A percentile compares a stretch with the other conserved stretches of the same genome.
These are phyloP conservation scores for Lactarius trivialis DNA, from an alignment of 768 basidiomycete genomes.

Conservation along the genomic window DNA sequence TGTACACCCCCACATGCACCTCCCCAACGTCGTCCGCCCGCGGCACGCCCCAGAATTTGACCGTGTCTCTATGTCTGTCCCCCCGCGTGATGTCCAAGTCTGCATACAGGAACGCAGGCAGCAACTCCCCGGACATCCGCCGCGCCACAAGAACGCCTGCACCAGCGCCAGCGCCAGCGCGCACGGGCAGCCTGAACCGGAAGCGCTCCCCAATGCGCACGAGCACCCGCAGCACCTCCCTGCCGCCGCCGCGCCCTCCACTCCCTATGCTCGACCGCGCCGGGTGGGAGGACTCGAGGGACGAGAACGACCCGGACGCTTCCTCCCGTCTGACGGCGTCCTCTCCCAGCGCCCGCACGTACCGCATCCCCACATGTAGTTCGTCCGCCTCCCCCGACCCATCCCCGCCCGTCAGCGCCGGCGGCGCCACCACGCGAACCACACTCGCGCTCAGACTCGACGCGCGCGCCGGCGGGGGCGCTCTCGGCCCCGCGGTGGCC, in stretches of 20 bases:
- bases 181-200: slow-evolving; percentile 22
- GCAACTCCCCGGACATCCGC: slow-evolving; percentile 12
- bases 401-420: slow-evolving; percentile 1
- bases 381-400: slow-evolving; percentile 48
- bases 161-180: background rate
- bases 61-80: slow-evolving; percentile 19
- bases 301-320: slow-evolving; percentile 48
- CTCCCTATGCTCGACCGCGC: slow-evolving; percentile 27
- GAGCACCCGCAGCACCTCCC: slow-evolving; percentile 20
- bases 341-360: slow-evolving; percentile 61
- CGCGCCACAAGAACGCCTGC: slow-evolving; percentile 13
- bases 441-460: slow-evolving; percentile 66
- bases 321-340: slow-evolving; percentile 36
- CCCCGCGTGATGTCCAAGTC: slow-evolving; percentile 18
- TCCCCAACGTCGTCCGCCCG: slow-evolving; percentile 22
- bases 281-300: slow-evolving; percentile 52
- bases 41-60: slow-evolving; percentile 24
- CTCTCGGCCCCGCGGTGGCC: slow-evolving; percentile 30
- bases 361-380: slow-evolving; percentile 60
- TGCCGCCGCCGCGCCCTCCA: background rate
- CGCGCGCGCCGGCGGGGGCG: slow-evolving; percentile 30
- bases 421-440: slow-evolving; percentile 29
- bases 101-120: slow-evolving; percentile 21
- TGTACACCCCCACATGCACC: slow-evolving; percentile 20
- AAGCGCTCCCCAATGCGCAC: slow-evolving; percentile 23